Conservation (phyloP, 768 basidiomycete species). For the Russula dissimulans region DNA sequence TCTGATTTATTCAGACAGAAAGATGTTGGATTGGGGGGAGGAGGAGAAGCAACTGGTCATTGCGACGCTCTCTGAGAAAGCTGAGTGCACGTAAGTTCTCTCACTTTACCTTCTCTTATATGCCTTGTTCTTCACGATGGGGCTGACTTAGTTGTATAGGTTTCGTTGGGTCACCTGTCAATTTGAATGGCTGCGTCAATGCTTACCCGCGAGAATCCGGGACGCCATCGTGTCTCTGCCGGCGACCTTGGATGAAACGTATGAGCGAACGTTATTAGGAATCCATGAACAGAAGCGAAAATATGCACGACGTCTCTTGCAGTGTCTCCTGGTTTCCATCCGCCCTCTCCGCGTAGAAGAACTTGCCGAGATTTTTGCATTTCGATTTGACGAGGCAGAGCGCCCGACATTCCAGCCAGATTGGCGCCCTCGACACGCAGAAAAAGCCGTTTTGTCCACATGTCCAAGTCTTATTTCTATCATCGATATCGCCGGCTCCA, state of each 20-base stretch:
- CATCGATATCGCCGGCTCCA: neutral
- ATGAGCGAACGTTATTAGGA: neutral
- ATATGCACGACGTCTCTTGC: neutral
- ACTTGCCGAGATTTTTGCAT: neutral
- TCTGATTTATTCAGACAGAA: neutral
- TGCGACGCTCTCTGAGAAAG: neutral
- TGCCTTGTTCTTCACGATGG: too few relatives aligned
- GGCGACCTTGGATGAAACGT: slow-evolving; percentile 1
- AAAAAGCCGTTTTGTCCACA: neutral
- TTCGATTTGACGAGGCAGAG: neutral
- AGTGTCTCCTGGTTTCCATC: neutral
- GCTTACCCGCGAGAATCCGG: neutral
- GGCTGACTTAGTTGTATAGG: neutral
- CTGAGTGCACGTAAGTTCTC: slow-evolving; percentile 4
- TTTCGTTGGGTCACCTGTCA: slow-evolving; percentile 6
- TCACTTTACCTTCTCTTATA: too few relatives aligned
- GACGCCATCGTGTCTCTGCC: neutral
- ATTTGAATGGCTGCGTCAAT: neutral
- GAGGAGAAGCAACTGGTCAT: neutral
- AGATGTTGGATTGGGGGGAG: neutral
- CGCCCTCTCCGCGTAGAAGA: neutral
- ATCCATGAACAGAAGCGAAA: neutral
- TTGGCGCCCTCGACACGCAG: neutral
- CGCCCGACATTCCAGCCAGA: neutral
- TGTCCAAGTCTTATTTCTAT: neutral